phyloP scores from a whole-genome alignment of 2,329 filamentous ascomycete species.

The Diaporthe sp. region DNA sequence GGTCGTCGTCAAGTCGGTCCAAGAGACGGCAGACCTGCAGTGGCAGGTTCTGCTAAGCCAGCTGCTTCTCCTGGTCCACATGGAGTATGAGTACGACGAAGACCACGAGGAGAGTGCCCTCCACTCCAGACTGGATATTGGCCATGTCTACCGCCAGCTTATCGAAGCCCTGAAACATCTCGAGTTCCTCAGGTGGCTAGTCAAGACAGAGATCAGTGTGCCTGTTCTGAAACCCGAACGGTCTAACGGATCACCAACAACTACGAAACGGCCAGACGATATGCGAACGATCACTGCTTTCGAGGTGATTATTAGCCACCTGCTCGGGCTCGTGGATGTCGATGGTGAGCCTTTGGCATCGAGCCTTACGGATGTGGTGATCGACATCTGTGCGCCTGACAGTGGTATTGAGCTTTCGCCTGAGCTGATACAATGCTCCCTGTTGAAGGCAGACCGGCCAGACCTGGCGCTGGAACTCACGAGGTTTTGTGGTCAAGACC shows the following conservation, averaged over 20 bases:
- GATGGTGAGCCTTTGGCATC: slow-evolving; percentile 66
- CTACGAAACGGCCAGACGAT: slow-evolving; percentile 61
- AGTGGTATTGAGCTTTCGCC: slow-evolving; percentile 76
- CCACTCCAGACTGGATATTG: slow-evolving; percentile 73
- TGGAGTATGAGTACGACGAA: slow-evolving; percentile 83
- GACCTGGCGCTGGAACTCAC: slow-evolving; percentile 72
- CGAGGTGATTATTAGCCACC: slow-evolving; percentile 72
- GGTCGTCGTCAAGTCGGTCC: slow-evolving; percentile 80
- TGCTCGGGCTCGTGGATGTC: slow-evolving; percentile 74
- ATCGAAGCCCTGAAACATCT: slow-evolving; percentile 79
- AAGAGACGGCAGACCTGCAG: slow-evolving; percentile 82
- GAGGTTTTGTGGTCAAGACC: slow-evolving; percentile 68
- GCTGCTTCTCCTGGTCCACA: slow-evolving; percentile 85
- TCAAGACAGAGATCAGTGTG: slow-evolving; percentile 69
- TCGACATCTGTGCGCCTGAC: slow-evolving; percentile 74
- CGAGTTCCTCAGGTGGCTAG: slow-evolving; percentile 80
- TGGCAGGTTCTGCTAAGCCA: slow-evolving; percentile 85
- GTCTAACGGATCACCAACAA: slow-evolving; percentile 47
- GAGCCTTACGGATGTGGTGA: slow-evolving; percentile 76
- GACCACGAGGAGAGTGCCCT: slow-evolving; percentile 75
- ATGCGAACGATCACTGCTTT: slow-evolving; percentile 68
- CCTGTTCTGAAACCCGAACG: slow-evolving; percentile 60
- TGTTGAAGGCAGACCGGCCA: slow-evolving; percentile 71
- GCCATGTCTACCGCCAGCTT: slow-evolving; percentile 77
- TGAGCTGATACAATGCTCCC: slow-evolving; percentile 72